Conservation (phyloP, 805 yeast species). For the Kurtzmaniella fragi region DNA sequence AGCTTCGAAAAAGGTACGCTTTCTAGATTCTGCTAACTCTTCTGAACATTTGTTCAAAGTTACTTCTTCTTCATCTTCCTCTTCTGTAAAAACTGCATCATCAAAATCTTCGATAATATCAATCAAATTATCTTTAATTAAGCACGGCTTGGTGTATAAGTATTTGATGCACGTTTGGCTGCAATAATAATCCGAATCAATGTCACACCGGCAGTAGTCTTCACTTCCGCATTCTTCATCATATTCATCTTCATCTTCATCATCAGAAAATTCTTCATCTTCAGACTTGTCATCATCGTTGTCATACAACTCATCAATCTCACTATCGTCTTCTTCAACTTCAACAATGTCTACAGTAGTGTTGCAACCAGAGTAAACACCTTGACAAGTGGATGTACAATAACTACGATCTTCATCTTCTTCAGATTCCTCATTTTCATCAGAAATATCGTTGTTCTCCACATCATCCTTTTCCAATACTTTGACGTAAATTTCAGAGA, state of each 20-base stretch:
- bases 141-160: neutral
- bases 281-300: conserved; percentile 5
- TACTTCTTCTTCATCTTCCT: conserved; percentile 1
- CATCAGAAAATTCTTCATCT: conserved; percentile 6
- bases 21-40: neutral
- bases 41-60: neutral
- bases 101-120: conserved; percentile 3
- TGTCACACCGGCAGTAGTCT: neutral
- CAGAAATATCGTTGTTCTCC: neutral
- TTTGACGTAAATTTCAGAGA: neutral
- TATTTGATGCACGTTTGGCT: neutral
- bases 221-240: neutral
- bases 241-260: conserved; percentile 6
- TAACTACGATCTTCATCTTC: conserved; percentile 4
- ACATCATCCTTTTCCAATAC: neutral
- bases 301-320: conserved; percentile 7
- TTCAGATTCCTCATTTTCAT: conserved; percentile 2
- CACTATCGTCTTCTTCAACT: conserved; percentile 1
- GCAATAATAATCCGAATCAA: neutral
- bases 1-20: neutral
- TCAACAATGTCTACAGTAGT: neutral
- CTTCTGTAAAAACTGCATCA: conserved; percentile 1
- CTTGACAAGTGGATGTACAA: neutral
- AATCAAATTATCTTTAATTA: conserved; percentile 4
- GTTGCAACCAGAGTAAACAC: conserved; percentile 1